phyloP scores from a whole-genome alignment of 257 asterid species.

The Solanum sitiens region DNA sequence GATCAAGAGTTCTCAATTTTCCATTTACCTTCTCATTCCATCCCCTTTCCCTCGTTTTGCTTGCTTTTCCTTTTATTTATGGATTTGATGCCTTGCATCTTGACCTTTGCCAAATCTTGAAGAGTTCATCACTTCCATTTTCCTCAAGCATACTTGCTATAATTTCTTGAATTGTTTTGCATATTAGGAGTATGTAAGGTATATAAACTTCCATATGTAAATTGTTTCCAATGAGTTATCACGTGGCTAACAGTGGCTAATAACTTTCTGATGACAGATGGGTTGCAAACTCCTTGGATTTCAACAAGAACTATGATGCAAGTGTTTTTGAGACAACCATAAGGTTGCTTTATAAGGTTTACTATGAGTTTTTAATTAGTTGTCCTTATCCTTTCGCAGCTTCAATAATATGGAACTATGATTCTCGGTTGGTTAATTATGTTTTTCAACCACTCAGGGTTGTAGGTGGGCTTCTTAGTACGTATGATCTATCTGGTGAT shows the following conservation, averaged over 20 bases:
- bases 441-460: constrained; percentile 57
- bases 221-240: neutral
- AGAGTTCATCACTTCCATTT: neutral
- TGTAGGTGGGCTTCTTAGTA: constrained; percentile 97
- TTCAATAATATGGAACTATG: constrained; percentile 10
- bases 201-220: neutral
- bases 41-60: neutral
- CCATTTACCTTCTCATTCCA: neutral
- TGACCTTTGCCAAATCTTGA: neutral
- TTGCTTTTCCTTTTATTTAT: neutral
- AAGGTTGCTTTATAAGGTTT: constrained; percentile 98
- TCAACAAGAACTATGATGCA: constrained; percentile 94
- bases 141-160: neutral
- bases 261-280: constrained; percentile 62
- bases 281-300: constrained; percentile 87
- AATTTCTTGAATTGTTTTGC: neutral
- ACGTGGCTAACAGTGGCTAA: constrained; percentile 1
- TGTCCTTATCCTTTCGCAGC: constrained; percentile 1
- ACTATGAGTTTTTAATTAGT: constrained; percentile 23
- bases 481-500: constrained; percentile 96
- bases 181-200: neutral
- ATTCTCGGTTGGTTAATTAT: neutral
- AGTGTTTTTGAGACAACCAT: constrained; percentile 99
- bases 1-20: neutral
- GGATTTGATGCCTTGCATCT: neutral